Evolutionary conservation across 2,329 filamentous ascomycete species (phyloP), one percentile per base, ranked within the genome.

Genomic region (Aureobasidium sp.): DNA sequence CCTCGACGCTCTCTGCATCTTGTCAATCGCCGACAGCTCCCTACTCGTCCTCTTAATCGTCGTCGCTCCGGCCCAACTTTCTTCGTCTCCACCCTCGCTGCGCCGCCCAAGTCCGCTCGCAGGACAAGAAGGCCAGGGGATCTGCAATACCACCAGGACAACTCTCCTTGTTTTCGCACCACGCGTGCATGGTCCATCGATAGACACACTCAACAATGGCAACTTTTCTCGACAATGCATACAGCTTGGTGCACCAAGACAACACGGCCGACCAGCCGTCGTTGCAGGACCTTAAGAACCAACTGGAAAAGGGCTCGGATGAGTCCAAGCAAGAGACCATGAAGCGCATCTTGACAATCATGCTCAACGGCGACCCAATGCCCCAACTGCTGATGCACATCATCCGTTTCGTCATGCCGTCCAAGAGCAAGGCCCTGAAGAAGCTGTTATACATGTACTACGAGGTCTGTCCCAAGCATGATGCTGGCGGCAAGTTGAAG

Each of bases 371-470:
- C 68, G 93, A 99, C 73, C 87, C 94, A 44, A 94, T 99, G 88
- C 89, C 92, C 30, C 87, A 91, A 68, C 83, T 99, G 25, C 86
- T 99, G 69, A 99, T 99, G 94, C 94, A 97, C 79, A 99, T 99
- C 72, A 99, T 99, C 76, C 91, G 94, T 75, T 99, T 99, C 75
- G 92, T 99, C 70, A 99, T 99, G 94, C 94, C 94, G 15, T 96
- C 91, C 66, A 97, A 95, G 80, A 91, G 89, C 77, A 99, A 99
- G 79, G 81, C 88, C 45, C 81, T 99, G 70, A 99, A 99, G 85
- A 99, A 99, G 81, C 83, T 99, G 64, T 84, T 99, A 61, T 99
- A 99, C 79, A 94, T 99, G 76, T 99, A 99, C 81, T 97, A 97
- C 75, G 94, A 99, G 78, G 94, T 97, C 74, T 97, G 94, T 75